Conservation (phyloP, 768 basidiomycete genomes). For the Russula olivacea region DNA sequence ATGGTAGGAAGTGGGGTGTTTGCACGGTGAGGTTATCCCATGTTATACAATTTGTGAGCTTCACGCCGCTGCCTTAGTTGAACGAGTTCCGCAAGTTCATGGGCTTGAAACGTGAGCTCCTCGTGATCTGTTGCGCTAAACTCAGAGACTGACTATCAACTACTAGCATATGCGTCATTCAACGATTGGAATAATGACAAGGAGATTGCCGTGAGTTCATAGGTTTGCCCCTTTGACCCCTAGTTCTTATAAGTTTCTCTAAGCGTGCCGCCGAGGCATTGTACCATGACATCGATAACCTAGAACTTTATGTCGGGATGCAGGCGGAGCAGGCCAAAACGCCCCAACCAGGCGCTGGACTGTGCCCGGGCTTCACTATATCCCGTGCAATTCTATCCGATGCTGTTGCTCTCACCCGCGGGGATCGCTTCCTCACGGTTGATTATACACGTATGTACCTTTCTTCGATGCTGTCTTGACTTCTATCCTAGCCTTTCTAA, state of each 20-base stretch:
- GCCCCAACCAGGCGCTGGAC: slow-evolving; percentile 60
- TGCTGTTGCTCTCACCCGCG: slow-evolving; percentile 67
- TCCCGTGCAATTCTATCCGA: slow-evolving; percentile 80
- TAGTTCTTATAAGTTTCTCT: neutral
- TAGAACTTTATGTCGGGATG: slow-evolving; percentile 60
- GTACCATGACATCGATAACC: slow-evolving; percentile 68
- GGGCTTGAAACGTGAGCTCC: slow-evolving; percentile 51
- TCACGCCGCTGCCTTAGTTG: slow-evolving; percentile 15
- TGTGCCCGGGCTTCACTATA: slow-evolving; percentile 80
- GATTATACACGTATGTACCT: slow-evolving; percentile 64
- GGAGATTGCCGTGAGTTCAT: slow-evolving; percentile 26
- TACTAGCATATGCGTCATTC: slow-evolving; percentile 24
- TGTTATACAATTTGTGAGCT: neutral
- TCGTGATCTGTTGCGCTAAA: neutral
- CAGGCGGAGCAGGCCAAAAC: slow-evolving; percentile 62
- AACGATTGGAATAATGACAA: slow-evolving; percentile 36
- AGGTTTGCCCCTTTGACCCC: neutral
- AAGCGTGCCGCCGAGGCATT: slow-evolving; percentile 59
- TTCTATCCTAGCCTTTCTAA: neutral
- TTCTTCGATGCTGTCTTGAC: neutral
- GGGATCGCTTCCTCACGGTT: slow-evolving; percentile 72
- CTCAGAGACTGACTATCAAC: neutral
- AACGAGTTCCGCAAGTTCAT: slow-evolving; percentile 48
- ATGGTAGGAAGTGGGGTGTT: slow-evolving; percentile 61
- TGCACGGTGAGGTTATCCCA: slow-evolving; percentile 49